Base-by-base conservation (phyloP, 495 filamentous ascomycete genomes). In the Aspergillus sclerotiicarbonarius region DNA sequence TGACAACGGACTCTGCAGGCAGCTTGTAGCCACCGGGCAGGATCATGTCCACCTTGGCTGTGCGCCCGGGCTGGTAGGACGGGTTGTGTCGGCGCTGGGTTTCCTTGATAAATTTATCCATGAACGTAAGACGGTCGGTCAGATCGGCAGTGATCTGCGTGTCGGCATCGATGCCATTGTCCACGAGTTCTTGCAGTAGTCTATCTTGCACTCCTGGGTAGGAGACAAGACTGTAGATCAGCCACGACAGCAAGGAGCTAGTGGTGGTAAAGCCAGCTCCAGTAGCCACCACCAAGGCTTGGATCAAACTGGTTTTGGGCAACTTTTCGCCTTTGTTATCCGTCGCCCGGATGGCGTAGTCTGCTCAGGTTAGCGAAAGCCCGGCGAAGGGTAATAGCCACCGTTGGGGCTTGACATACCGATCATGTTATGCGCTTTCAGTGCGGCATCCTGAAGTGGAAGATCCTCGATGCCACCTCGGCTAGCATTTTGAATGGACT, bases 211-310 rank as follows among this genome's bases (percentile, higher is more conserved):
- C 73, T 2, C 75, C 81, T 2, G 72, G 69, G 58, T 84, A 83
- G 1, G 64, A 71, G 31, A 78, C 75, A 3, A 84, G 54, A 43
- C 67, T 69, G 61, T 82, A 85, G 31, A 84, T 62, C 3, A 78
- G 63, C 83, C 82, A 85, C 0, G 80, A 80, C 8, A 86, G 56
- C 3, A 83, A 71, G 1, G 73, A 63, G 0, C 73, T 71, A 20
- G 74, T 85, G 6, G 82, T 85, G 13, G 76, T 80, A 67, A 82
- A 86, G 6, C 83, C 82, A n/a, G 83, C 82, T 8, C 80, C 82
- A 5, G 69, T 72, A 29, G 63, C 61, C 25, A 71, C 66, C 1
- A 71, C 53, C 59, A 67, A 65, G 20, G 71, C 67, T 1, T 72
- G 52, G 19, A 73, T 58, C 16, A 75, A 49, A 4, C 55, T 63